Conservation (phyloP, 768 basidiomycete species). For the Clavulina sp. region DNA sequence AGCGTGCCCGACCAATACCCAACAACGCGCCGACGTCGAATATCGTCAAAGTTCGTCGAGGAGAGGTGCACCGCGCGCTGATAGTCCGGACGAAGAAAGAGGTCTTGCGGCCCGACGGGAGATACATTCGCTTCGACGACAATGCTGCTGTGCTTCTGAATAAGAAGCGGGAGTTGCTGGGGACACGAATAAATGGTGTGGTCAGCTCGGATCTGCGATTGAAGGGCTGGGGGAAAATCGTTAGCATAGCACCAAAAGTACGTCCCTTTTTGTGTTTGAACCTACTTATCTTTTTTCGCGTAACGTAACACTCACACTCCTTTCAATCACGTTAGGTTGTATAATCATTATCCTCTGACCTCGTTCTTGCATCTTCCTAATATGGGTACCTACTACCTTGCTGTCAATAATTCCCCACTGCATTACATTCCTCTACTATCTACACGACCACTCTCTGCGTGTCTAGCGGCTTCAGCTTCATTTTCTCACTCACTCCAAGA, state of each 20-base stretch:
- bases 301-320: too few species aligned
- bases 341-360: too few species aligned
- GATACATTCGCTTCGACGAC: slow-evolving; percentile 82
- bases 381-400: too few species aligned
- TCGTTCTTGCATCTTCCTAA: too few species aligned
- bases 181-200: slow-evolving; percentile 84
- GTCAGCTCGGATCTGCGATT: slow-evolving; percentile 81
- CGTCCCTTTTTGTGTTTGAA: slow-evolving; percentile 11
- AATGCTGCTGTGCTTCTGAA: slow-evolving; percentile 89
- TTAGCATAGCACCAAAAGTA: slow-evolving; percentile 82
- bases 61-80: slow-evolving; percentile 90
- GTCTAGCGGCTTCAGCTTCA: too few species aligned
- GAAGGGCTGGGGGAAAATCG: slow-evolving; percentile 91
- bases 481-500: too few species aligned
- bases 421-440: too few species aligned
- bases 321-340: too few species aligned
- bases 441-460: too few species aligned
- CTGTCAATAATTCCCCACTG: too few species aligned
- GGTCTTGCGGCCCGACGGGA: slow-evolving; percentile 73
- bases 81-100: slow-evolving; percentile 86
- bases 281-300: too few species aligned
- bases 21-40: slow-evolving; percentile 38
- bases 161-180: slow-evolving; percentile 90
- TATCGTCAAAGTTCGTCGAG: slow-evolving; percentile 77
- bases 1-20: slow-evolving; percentile 70